Conservation (phyloP, 2,329 filamentous ascomycete species). For the Colletotrichum salicis region DNA sequence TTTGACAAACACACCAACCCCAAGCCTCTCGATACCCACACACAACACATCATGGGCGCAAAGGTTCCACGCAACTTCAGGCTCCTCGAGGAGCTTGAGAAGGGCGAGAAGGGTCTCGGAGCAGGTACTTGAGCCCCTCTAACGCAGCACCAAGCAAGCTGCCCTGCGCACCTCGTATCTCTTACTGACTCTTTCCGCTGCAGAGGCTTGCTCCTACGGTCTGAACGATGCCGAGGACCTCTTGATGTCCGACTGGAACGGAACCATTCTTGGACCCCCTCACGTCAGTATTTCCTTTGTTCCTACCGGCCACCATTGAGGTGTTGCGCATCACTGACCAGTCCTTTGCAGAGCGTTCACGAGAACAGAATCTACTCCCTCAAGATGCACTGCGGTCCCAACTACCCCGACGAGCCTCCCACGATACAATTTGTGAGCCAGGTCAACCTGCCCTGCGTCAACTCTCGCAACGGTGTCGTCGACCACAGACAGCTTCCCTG, state of each 20-base stretch:
- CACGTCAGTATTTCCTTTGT: constrained; percentile 71
- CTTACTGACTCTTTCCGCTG: constrained; percentile 21
- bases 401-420: constrained; percentile 90
- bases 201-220: constrained; percentile 97
- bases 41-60: constrained; percentile 46
- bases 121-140: constrained; percentile 69
- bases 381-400: constrained; percentile 91
- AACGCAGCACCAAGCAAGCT: neutral
- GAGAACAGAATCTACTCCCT: constrained; percentile 99
- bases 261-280: constrained; percentile 94
- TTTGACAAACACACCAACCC: constrained; percentile 5
- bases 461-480: constrained; percentile 82
- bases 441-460: constrained; percentile 96
- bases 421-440: constrained; percentile 92
- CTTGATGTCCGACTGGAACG: constrained; percentile 98
- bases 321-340: constrained; percentile 19
- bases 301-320: neutral
- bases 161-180: constrained; percentile 14
- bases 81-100: constrained; percentile 96
- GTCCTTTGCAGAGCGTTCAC: constrained; percentile 77
- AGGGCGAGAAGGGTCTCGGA: constrained; percentile 96
- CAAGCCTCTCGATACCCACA: neutral
- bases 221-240: constrained; percentile 94
- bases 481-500: constrained; percentile 86
- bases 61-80: constrained; percentile 95